Evolutionary conservation across 2,329 filamentous ascomycete species (phyloP).

Genomic region (Dactylonectria macrodidyma): DNA sequence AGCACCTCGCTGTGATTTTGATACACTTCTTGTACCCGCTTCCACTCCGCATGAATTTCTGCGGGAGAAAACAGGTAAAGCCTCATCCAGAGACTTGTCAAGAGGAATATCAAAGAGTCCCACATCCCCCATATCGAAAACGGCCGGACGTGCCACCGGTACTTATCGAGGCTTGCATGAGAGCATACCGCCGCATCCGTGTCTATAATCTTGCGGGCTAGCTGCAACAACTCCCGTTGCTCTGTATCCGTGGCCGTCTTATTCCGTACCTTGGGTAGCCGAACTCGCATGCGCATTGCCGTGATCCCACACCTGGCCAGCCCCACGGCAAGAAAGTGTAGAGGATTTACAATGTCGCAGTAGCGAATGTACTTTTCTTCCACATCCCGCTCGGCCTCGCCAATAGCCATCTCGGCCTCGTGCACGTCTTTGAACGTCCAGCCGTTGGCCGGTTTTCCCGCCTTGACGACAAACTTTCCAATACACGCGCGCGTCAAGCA

Average conservation of each 20-base stretch:
- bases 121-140: constrained; percentile 51
- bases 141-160: constrained; percentile 50
- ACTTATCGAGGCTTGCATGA: constrained; percentile 43
- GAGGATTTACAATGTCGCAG: constrained; percentile 58
- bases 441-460: constrained; percentile 20
- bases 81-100: constrained; percentile 45
- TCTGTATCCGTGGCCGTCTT: constrained; percentile 45
- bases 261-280: constrained; percentile 42
- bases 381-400: constrained; percentile 57
- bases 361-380: constrained; percentile 61
- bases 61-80: constrained; percentile 36
- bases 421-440: constrained; percentile 38
- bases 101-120: constrained; percentile 52
- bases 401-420: constrained; percentile 51
- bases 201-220: constrained; percentile 56
- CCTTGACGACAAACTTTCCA: constrained; percentile 10
- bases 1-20: constrained; percentile 50
- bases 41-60: constrained; percentile 44
- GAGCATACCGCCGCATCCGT: constrained; percentile 52
- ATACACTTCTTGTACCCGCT: constrained; percentile 45
- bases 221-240: constrained; percentile 44
- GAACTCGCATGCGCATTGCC: constrained; percentile 43
- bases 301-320: constrained; percentile 47
- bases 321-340: constrained; percentile 52
- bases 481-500: constrained; percentile 42